Conservation (phyloP, 352 stramenopile species). For the Globisporangium spinosum region DNA sequence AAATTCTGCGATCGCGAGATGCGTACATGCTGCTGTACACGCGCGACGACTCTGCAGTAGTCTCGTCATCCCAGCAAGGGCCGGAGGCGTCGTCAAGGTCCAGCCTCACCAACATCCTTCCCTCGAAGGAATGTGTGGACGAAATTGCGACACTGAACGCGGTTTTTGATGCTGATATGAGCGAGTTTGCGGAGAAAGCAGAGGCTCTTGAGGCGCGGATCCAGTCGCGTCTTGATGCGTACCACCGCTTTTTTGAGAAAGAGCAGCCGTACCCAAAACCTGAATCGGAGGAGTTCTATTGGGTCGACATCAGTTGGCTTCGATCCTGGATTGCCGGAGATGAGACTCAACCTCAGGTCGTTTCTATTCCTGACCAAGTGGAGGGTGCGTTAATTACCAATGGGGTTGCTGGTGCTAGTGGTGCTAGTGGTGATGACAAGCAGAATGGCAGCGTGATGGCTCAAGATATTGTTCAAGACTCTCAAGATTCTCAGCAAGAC, state of each 20-base stretch:
- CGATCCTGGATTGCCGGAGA: slow-evolving; percentile 61
- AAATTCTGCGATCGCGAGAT: slow-evolving; percentile 68
- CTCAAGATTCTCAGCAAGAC: slow-evolving; percentile 8
- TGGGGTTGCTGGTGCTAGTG: not conserved
- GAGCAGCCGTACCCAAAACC: slow-evolving; percentile 36
- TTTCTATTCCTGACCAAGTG: slow-evolving; percentile 6
- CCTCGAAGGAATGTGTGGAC: slow-evolving; percentile 32
- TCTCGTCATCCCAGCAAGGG: not conserved
- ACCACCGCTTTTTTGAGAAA: slow-evolving; percentile 64
- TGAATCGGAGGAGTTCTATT: slow-evolving; percentile 44
- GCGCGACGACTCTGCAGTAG: slow-evolving; percentile 28
- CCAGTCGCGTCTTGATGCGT: slow-evolving; percentile 43
- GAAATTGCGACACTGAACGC: slow-evolving; percentile 51
- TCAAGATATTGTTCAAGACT: not conserved
- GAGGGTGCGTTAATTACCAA: slow-evolving; percentile 2
- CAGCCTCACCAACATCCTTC: slow-evolving; percentile 10
- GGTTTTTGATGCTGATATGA: slow-evolving; percentile 46
- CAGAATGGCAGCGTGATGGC: slow-evolving; percentile 4
- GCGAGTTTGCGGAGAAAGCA: slow-evolving; percentile 41
- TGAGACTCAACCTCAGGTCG: slow-evolving; percentile 21
- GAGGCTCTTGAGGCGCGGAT: slow-evolving; percentile 49
- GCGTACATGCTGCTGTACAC: slow-evolving; percentile 88
- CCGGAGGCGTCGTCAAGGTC: not conserved
- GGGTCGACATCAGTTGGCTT: slow-evolving; percentile 69
- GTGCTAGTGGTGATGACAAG: slow-evolving; percentile 15